These are phyloP conservation scores for Cercospora zeae-maydis DNA, from an alignment of 2,329 filamentous ascomycete genomes.

Conservation along the genomic window DNA sequence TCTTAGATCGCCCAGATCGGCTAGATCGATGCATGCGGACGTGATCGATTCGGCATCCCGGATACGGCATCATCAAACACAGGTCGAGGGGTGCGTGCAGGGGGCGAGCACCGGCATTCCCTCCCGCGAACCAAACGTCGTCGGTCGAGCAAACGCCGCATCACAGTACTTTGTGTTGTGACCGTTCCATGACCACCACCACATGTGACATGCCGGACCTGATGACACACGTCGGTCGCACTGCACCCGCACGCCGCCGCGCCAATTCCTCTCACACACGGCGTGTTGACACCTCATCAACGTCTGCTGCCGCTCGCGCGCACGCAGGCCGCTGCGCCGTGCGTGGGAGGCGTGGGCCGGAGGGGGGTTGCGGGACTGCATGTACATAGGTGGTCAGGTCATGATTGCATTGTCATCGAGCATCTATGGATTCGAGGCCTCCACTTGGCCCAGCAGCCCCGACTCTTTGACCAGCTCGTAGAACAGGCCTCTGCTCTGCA, in stretches of 20 bases:
- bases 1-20: conserved; percentile 6
- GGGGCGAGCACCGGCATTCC: conserved; percentile 3
- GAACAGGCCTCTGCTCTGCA: conserved; percentile 74
- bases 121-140: background rate
- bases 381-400: background rate
- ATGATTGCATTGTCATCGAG: background rate
- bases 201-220: conserved; percentile 9
- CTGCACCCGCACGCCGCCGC: no score
- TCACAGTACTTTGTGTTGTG: no score
- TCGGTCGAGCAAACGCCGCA: background rate
- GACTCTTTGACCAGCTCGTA: conserved; percentile 90
- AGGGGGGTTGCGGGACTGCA: background rate
- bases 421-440: conserved; percentile 18
- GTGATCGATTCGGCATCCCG: conserved; percentile 4
- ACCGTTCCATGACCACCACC: background rate
- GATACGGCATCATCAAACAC: background rate
- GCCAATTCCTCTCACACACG: conserved; percentile 1
- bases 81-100: background rate
- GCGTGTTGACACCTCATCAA: conserved; percentile 13
- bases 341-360: background rate
- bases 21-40: background rate
- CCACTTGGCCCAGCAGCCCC: conserved; percentile 58
- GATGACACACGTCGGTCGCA: conserved; percentile 5
- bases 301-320: background rate
- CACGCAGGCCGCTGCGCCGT: background rate